Evolutionary conservation across 2,329 filamentous ascomycete species (phyloP).

Genomic region (Ophiostoma sp.): DNA sequence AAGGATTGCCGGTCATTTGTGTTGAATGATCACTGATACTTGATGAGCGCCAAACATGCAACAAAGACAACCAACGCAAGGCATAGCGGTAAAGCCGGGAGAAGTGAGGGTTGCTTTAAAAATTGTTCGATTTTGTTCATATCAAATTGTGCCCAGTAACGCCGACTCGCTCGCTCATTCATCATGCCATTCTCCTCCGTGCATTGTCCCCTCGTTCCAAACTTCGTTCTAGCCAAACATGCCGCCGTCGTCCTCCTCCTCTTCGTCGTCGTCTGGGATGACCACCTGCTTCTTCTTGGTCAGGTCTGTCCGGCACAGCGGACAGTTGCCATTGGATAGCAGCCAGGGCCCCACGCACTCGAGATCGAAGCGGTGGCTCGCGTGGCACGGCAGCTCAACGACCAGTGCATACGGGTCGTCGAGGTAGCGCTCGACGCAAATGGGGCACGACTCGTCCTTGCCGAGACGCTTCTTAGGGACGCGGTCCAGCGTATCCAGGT

Average conservation of each 20-base stretch:
- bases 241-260: slow-evolving; percentile 53
- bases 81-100: neutral
- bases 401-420: slow-evolving; percentile 64
- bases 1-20: neutral
- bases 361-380: slow-evolving; percentile 61
- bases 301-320: slow-evolving; percentile 62
- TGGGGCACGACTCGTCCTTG: slow-evolving; percentile 58
- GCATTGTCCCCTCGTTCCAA: neutral
- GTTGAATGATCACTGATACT: too few relatives aligned
- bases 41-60: neutral
- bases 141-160: neutral
- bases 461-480: slow-evolving; percentile 54
- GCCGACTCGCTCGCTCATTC: slow-evolving; percentile 7
- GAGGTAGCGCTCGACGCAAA: slow-evolving; percentile 62
- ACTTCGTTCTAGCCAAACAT: slow-evolving; percentile 32
- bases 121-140: neutral
- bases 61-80: neutral
- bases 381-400: slow-evolving; percentile 63
- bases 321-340: slow-evolving; percentile 63
- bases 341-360: slow-evolving; percentile 69
- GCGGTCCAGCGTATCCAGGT: slow-evolving; percentile 60
- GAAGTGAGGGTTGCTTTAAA: neutral
- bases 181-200: neutral
- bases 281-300: slow-evolving; percentile 53
- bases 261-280: slow-evolving; percentile 48